Evolutionary conservation across 179 eudicot species (phyloP).

Genomic region (Carnegiea gigantea): DNA sequence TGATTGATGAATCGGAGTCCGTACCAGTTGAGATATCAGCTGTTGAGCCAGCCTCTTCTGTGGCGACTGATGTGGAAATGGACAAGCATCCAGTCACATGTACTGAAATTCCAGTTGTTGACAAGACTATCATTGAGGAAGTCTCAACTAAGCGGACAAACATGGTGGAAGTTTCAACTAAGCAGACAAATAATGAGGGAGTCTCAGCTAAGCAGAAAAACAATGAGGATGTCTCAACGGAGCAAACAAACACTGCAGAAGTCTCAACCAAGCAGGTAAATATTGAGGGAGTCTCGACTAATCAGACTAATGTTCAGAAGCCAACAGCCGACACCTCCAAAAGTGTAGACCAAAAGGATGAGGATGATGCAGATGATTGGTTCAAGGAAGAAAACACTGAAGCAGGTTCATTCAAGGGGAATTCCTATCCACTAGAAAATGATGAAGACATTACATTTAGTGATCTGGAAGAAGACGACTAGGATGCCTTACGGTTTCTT

Average conservation of each 20-base stretch:
- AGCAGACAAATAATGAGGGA: slow-evolving; percentile 1
- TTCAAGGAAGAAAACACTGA: slow-evolving; percentile 71
- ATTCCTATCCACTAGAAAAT: slow-evolving; percentile 40
- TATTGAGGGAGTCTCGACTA: too few relatives aligned
- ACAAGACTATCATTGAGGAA: slow-evolving; percentile 61
- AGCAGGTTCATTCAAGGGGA: slow-evolving; percentile 33
- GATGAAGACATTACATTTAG: slow-evolving; percentile 84
- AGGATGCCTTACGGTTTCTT: slow-evolving; percentile 29
- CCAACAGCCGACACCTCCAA: slow-evolving; percentile 28
- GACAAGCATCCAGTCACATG: slow-evolving; percentile 52
- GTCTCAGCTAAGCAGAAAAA: background rate
- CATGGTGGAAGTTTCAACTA: background rate
- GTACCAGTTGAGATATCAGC: slow-evolving; percentile 38
- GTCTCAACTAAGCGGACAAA: slow-evolving; percentile 23
- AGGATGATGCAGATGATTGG: slow-evolving; percentile 87
- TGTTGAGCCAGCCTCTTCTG: slow-evolving; percentile 25
- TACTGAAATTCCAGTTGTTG: slow-evolving; percentile 52
- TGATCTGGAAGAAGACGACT: slow-evolving; percentile 90
- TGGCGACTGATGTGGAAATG: slow-evolving; percentile 36
- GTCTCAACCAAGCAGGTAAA: background rate
- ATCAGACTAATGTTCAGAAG: slow-evolving; percentile 15
- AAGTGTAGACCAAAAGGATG: slow-evolving; percentile 35
- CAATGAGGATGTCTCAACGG: background rate
- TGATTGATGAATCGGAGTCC: slow-evolving; percentile 27
- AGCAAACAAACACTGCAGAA: background rate